Evolutionary conservation across 1,139 yeast genomes (phyloP).

Genomic region (Ogataea hybrid): DNA sequence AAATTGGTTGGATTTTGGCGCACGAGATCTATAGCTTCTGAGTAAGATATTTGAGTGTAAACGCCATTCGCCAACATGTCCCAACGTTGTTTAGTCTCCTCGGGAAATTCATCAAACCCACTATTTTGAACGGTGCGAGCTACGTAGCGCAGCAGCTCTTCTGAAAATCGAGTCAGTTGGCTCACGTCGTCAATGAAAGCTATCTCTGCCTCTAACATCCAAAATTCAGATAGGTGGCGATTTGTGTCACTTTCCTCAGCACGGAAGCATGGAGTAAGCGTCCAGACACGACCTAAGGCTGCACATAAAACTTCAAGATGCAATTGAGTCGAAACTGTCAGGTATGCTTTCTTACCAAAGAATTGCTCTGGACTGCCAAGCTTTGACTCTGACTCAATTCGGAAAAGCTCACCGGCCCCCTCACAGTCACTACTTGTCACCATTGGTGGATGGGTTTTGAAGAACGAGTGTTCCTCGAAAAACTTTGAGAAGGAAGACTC

Average conservation of each 20-base stretch:
- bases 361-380: conserved; percentile 37
- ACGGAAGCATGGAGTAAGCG: conserved; percentile 86
- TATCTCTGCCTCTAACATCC: conserved; percentile 96
- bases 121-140: conserved; percentile 41
- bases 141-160: conserved; percentile 61
- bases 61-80: conserved; percentile 31
- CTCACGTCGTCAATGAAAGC: conserved; percentile 58
- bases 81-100: conserved; percentile 42
- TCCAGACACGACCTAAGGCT: conserved; percentile 82
- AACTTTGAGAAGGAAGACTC: conserved; percentile 54
- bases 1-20: conserved; percentile 31
- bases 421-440: conserved; percentile 92
- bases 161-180: conserved; percentile 66
- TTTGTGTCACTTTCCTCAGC: conserved; percentile 93
- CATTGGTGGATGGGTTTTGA: conserved; percentile 81
- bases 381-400: conserved; percentile 40
- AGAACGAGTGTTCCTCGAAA: conserved; percentile 53
- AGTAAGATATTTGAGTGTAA: conserved; percentile 77
- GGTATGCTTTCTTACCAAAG: conserved; percentile 61
- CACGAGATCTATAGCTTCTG: conserved; percentile 65
- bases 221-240: conserved; percentile 90
- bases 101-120: conserved; percentile 35
- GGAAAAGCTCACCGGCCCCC: conserved; percentile 93
- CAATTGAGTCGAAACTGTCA: conserved; percentile 90
- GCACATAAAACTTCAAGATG: conserved; percentile 82